Evolutionary conservation across 345 rosid species (phyloP), one percentile per base, ranked within the genome.

Genomic region (Pistacia atlantica): DNA sequence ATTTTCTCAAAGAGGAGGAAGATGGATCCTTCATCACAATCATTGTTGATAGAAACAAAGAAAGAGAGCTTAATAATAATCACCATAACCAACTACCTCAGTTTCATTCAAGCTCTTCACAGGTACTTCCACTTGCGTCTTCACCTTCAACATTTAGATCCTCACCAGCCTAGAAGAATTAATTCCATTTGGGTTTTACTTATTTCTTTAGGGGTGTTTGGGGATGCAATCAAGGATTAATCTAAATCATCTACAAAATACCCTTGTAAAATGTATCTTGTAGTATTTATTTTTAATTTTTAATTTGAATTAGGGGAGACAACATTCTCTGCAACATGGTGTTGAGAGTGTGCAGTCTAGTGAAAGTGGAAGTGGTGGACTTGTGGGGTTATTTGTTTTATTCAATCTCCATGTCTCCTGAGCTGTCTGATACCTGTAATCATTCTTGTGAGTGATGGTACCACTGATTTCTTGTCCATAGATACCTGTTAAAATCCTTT

Each of bases 21-120:
- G 88, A 85, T 72, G 91, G 88, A 12, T 65, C 90, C 70, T 85
- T 83, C 80, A 83, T 88, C 74, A 83, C 90, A 72, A 83, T 89
- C 76, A 78, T 79, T 74, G 85, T 86, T 80, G 95, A 85, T 72
- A 85, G 59, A 73, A 79, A 79, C 78, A 82, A 59, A 75, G 87
- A 86, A 33, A 79, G 67, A 67, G 85, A 82, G 79, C 72, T 70
- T 49, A 63, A 16, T 25, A 25, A 74, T 42, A 10, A 42, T 65
- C 68, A 80, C 42, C 38, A 63, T 62, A 66, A 75, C 56, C 84
- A 80, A 5, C 71, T 65, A 37, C 64, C 59, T 42, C 83, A 75
- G 45, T 33, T 59, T 35, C 75, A 78, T 64, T 82, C 85, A 65
- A 78, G 80, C 80, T 77, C 77, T 77, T 82, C 89, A n/a, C 82